Evolutionary conservation across 148 eudicot species (phyloP).

Genomic region (Simmondsia chinensis): DNA sequence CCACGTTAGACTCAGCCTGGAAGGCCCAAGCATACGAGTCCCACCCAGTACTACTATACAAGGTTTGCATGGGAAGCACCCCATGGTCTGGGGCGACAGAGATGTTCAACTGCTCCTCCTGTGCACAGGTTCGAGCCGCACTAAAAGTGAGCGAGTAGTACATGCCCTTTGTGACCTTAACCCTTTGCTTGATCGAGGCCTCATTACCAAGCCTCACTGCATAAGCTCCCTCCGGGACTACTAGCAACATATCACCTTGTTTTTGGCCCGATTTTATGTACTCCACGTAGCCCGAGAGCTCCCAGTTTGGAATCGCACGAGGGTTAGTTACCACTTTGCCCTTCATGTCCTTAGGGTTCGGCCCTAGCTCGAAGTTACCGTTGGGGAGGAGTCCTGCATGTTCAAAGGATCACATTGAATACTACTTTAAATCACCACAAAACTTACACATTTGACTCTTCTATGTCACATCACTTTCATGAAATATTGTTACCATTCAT

Average conservation of each 20-base stretch:
- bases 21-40: constrained; percentile 92
- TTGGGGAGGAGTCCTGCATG: constrained; percentile 57
- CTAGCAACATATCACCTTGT: constrained; percentile 90
- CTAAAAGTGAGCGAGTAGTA: constrained; percentile 75
- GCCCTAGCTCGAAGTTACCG: constrained; percentile 72
- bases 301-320: constrained; percentile 63
- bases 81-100: constrained; percentile 75
- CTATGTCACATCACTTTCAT: no score
- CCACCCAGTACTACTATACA: constrained; percentile 90
- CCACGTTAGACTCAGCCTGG: constrained; percentile 25
- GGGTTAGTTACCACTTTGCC: constrained; percentile 40
- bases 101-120: constrained; percentile 67
- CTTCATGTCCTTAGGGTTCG: constrained; percentile 52
- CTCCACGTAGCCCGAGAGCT: constrained; percentile 62
- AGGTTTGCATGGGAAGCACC: constrained; percentile 71
- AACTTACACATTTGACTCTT: no score
- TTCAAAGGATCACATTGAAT: background rate
- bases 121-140: constrained; percentile 90
- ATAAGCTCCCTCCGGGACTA: constrained; percentile 76
- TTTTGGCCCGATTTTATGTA: constrained; percentile 91
- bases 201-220: constrained; percentile 89
- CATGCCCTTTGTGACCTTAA: constrained; percentile 58
- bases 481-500: no score
- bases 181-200: constrained; percentile 66
- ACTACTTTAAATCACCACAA: no score